Base-by-base conservation (phyloP, 1,284 basidiomycete genomes). In the Pseudozyma pruni region DNA sequence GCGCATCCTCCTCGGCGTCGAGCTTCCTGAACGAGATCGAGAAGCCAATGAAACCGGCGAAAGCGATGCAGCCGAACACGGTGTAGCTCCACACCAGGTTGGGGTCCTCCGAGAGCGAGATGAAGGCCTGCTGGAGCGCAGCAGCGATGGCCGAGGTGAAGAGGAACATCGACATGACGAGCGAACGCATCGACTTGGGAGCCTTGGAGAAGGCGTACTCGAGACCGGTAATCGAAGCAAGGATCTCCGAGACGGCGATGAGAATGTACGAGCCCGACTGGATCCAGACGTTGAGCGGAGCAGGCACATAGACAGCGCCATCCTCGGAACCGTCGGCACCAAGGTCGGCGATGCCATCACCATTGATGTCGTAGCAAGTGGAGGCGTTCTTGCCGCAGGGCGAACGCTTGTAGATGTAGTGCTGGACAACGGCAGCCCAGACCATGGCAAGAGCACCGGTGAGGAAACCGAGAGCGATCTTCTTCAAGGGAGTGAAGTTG, bases 131-230 rank as follows among this genome's bases (percentile, higher is more conserved):
- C 46, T 84, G 81, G 35, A 86, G 74, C 14, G 86, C 64, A 20
- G 83, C 74, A 10, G 84, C 79, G 69, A 92, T 56, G 17, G 91
- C 90, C 32, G 81, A 86, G 80, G 83, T 89, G 85, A 93, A 91
- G 35, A 92, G 84, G 90, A 81, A 78, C 40, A 76, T 51, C 27
- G 62, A 63, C 79, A 81, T 82, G 50, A 84, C 81, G 33, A 84
- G 76, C 29, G 82, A 83, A 8, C 81, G 76, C 84, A 84, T 83
- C 59, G 79, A 81, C 57, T 75, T 80, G 51, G 83, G 83, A 9
- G 84, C 83, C 71, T 83, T 93, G 59, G 90, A 91, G 85, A 91
- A 93, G n/a, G 91, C 92, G 81, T 93, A 93, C 83, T 94, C 92
- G 70, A 85, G 78, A 48, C 83, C 83, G 17, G 91, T 93, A 83